Percentiles rank a stretch among this genome's conserved stretches.
Conservation (phyloP, 1,284 basidiomycete genomes). For the Amylostereum chailletii region DNA sequence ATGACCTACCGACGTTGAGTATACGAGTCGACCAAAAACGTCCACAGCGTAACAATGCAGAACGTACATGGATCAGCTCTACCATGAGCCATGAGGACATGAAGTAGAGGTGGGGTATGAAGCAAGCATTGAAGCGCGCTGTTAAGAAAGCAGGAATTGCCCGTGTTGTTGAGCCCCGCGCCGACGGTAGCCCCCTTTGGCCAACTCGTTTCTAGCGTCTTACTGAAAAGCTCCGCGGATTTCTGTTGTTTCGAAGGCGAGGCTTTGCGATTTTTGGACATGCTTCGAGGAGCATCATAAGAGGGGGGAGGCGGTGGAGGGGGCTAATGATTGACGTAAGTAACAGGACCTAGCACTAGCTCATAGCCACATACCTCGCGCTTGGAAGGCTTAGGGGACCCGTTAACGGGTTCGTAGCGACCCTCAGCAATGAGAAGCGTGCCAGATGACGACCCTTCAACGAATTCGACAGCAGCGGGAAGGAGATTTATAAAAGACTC, state of each 20-base stretch:
- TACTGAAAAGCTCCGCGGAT: slow-evolving; percentile 29
- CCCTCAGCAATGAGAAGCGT: slow-evolving; percentile 57
- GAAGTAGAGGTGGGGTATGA: slow-evolving; percentile 87
- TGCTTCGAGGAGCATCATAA: not conserved
- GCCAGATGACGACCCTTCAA: slow-evolving; percentile 73
- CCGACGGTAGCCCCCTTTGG: slow-evolving; percentile 39
- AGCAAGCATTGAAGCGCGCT: slow-evolving; percentile 90
- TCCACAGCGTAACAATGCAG: not conserved
- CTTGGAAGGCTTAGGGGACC: slow-evolving; percentile 31
- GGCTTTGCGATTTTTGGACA: not conserved
- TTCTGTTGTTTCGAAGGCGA: slow-evolving; percentile 8
- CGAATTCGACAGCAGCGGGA: slow-evolving; percentile 68
- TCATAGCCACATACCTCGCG: slow-evolving; percentile 27
- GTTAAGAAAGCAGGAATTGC: slow-evolving; percentile 97
- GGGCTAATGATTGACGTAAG: not conserved
- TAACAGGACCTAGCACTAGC: not conserved
- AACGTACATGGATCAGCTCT: slow-evolving; percentile 27
- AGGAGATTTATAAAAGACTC: slow-evolving; percentile 68
- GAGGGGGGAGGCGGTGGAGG: slow-evolving; percentile 8
- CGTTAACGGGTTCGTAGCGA: slow-evolving; percentile 74
- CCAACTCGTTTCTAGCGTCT: slow-evolving; percentile 51
- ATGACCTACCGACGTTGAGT: slow-evolving; percentile 34
- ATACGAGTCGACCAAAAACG: not conserved
- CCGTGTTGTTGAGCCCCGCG: slow-evolving; percentile 79
- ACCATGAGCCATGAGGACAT: slow-evolving; percentile 52